Evolutionary conservation across 352 stramenopile species (phyloP), one percentile per base, ranked within the genome.

Genomic region (Phytophthora tubulina): DNA sequence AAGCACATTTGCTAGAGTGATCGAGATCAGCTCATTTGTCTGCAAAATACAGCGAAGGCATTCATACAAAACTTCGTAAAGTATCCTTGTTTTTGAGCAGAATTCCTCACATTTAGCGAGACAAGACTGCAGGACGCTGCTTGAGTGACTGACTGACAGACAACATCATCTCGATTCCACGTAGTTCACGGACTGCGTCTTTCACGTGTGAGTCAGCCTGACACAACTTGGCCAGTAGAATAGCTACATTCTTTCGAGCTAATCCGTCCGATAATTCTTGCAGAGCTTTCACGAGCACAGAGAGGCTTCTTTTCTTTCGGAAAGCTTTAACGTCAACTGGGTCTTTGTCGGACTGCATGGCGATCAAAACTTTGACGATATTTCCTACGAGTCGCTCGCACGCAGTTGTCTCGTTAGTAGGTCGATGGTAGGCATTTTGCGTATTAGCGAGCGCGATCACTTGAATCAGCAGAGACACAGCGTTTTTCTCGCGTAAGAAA

Each of bases 121-220:
- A 44, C 33, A 70, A 48, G 8, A 49, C 58, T 15, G 45, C 32
- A 33, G 51, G 41, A 7, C 64, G 17, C 30, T 74, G 51, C n/a
- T 79, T 65, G 0, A 91, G 54, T 7, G 82, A 88, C 59, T 85
- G 80, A 44, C 85, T 90, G 35, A 93, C 76, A 5, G 63, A 78
- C 21, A 93, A 53, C 85, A 95, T 91, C 78, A 95, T 94, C 65
- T 94, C 88, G 38, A 95, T 92, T 0, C 88, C 88, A 17, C 88
- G 82, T 9, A 95, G 58, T 13, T 80, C 73, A 1, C 86, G 85
- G 7, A 95, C 75, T 6, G 21, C n/a, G 21, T 79, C 60, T 61
- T 95, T 94, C 39, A 91, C 74, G 1, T 61, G 35, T 0, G 64
- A 27, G 11, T 90, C 83, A 0, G 57, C 11, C 49, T 91, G 83